Evolutionary conservation across 2,329 filamentous ascomycete genomes (phyloP).

Genomic region (Fusarium sp.): DNA sequence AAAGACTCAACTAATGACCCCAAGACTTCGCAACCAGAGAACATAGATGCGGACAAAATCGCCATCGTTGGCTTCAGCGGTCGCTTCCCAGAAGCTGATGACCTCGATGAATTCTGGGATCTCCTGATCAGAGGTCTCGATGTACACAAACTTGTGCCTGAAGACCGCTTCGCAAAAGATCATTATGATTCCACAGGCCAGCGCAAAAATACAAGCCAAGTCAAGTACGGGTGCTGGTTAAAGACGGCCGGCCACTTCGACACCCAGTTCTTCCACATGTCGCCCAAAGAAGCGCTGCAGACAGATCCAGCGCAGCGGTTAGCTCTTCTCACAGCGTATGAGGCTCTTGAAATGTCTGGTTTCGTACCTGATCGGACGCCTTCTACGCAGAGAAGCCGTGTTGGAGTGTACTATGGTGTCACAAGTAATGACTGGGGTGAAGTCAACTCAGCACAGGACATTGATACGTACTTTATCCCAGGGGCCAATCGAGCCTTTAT

Average conservation of each 20-base stretch:
- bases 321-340: slow-evolving; percentile 73
- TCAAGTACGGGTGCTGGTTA: slow-evolving; percentile 60
- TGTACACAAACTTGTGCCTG: slow-evolving; percentile 68
- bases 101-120: slow-evolving; percentile 72
- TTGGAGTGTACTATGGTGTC: not conserved
- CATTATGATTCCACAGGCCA: slow-evolving; percentile 58
- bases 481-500: slow-evolving; percentile 59
- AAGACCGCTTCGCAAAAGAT: slow-evolving; percentile 67
- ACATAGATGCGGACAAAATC: not conserved
- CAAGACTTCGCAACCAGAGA: not conserved
- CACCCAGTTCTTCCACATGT: slow-evolving; percentile 79
- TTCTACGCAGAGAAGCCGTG: not conserved
- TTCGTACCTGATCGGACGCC: slow-evolving; percentile 50
- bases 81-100: slow-evolving; percentile 70
- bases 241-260: slow-evolving; percentile 76
- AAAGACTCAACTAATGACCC: not conserved
- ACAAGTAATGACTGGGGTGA: slow-evolving; percentile 6
- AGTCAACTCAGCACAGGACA: not conserved
- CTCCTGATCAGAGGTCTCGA: slow-evolving; percentile 73
- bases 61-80: slow-evolving; percentile 76
- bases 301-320: slow-evolving; percentile 76
- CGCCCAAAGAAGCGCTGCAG: slow-evolving; percentile 55
- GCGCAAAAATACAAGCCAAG: slow-evolving; percentile 64
- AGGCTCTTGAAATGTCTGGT: slow-evolving; percentile 75
- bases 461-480: not conserved